A percentile compares a stretch with the other conserved stretches of the same genome.
These are phyloP conservation scores for Geranium rotundifolium DNA, from an alignment of 345 rosid species.

Conservation along the genomic window DNA sequence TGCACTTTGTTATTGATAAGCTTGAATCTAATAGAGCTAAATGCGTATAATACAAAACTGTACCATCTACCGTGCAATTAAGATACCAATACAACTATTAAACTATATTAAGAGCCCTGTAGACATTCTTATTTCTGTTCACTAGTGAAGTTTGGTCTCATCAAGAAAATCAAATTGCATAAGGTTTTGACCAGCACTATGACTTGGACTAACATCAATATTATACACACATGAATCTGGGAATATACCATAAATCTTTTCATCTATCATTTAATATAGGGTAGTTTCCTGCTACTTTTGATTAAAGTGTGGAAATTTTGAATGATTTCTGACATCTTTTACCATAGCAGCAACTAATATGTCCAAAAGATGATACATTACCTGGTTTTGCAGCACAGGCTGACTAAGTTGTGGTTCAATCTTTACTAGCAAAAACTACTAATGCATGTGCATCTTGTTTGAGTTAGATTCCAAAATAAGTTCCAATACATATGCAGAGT, in stretches of 20 bases:
- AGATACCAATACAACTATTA: no score
- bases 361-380: neutral
- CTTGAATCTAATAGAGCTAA: no score
- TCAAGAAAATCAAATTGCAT: neutral
- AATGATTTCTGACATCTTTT: neutral
- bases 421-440: neutral
- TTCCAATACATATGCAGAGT: no score
- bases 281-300: neutral
- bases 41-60: no score
- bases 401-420: neutral
- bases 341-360: neutral
- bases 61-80: no score
- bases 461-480: neutral
- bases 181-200: neutral
- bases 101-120: no score
- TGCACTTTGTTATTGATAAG: no score
- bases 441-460: neutral
- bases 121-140: no score
- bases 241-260: no score
- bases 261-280: no score
- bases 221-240: no score
- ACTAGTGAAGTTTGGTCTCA: neutral
- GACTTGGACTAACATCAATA: neutral
- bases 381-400: neutral
- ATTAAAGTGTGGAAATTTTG: neutral